These are phyloP conservation scores for Trifolium pratense DNA, from an alignment of 306 rosid genomes.

Conservation along the genomic window DNA sequence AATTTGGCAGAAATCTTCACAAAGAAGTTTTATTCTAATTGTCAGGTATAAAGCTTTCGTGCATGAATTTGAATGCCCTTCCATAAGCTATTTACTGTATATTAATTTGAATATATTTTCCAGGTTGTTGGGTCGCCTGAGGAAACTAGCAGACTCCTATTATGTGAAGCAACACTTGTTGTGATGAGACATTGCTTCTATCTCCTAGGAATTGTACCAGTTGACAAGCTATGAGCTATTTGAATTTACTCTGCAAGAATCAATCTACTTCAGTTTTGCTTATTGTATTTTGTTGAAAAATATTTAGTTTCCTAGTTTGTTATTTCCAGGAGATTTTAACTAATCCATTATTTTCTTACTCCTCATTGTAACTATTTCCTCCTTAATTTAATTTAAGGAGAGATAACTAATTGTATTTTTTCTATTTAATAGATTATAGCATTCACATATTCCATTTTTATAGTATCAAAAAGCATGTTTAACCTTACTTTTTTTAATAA, in stretches of 20 bases:
- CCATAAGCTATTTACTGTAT: background rate
- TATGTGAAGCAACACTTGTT: slow-evolving; percentile 86
- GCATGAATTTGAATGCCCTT: background rate
- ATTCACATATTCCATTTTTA: too few species aligned
- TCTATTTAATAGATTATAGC: too few species aligned
- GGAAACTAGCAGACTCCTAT: slow-evolving; percentile 33
- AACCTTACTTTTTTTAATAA: too few species aligned
- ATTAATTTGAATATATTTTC: slow-evolving; percentile 18
- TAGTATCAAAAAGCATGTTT: too few species aligned
- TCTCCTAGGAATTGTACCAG: slow-evolving; percentile 86
- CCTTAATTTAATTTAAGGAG: too few species aligned
- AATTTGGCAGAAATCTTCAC: slow-evolving; percentile 77
- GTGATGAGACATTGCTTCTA: slow-evolving; percentile 90
- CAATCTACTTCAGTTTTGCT: too few species aligned
- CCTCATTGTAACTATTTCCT: too few species aligned
- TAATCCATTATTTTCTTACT: too few species aligned
- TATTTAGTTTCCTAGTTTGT: too few species aligned
- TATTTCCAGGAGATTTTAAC: too few species aligned
- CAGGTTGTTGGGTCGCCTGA: slow-evolving; percentile 57
- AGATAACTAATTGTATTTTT: too few species aligned
- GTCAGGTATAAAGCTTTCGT: slow-evolving; percentile 63
- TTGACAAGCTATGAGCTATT: slow-evolving; percentile 66
- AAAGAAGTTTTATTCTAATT: slow-evolving; percentile 73
- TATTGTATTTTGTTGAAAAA: too few species aligned
- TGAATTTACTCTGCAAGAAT: background rate